These are phyloP conservation scores for Psidium friedrichsthalianum DNA, from an alignment of 345 rosid species.

Conservation along the genomic window DNA sequence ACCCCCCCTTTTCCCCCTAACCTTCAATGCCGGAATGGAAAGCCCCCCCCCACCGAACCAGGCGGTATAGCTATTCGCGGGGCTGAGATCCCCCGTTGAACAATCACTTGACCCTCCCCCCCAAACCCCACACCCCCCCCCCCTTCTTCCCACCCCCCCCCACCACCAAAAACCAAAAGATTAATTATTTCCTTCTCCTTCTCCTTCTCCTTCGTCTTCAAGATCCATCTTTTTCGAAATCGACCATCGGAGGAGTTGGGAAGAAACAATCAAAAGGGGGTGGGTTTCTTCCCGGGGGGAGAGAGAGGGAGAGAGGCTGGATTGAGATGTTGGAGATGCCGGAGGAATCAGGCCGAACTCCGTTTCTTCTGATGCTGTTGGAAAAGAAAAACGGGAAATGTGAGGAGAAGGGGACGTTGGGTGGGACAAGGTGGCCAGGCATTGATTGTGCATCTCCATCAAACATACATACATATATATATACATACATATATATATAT, in stretches of 20 bases:
- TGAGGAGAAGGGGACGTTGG: background rate
- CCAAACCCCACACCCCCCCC: conserved; percentile 28
- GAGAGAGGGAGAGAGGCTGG: background rate
- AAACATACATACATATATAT: too few species aligned
- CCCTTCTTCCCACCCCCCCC: too few species aligned
- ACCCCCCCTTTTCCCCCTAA: too few species aligned
- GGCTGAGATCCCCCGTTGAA: conserved; percentile 80
- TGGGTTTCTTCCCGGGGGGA: background rate
- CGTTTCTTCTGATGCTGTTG: background rate
- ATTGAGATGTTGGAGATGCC: background rate
- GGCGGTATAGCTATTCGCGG: conserved; percentile 58
- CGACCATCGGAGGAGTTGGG: background rate
- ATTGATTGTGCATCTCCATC: background rate
- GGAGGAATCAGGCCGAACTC: too few species aligned
- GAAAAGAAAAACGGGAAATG: background rate
- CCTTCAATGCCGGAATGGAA: conserved; percentile 93
- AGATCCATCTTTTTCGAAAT: background rate
- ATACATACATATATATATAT: too few species aligned
- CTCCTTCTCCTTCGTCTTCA: background rate
- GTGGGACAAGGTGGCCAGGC: background rate
- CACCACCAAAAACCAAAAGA: background rate
- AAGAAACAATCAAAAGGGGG: background rate
- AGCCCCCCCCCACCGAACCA: conserved; percentile 95
- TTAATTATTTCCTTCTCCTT: too few species aligned
- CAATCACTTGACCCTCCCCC: conserved; percentile 34